Base-by-base conservation (phyloP, 768 basidiomycete genomes). In the Tylopilus balloui region DNA sequence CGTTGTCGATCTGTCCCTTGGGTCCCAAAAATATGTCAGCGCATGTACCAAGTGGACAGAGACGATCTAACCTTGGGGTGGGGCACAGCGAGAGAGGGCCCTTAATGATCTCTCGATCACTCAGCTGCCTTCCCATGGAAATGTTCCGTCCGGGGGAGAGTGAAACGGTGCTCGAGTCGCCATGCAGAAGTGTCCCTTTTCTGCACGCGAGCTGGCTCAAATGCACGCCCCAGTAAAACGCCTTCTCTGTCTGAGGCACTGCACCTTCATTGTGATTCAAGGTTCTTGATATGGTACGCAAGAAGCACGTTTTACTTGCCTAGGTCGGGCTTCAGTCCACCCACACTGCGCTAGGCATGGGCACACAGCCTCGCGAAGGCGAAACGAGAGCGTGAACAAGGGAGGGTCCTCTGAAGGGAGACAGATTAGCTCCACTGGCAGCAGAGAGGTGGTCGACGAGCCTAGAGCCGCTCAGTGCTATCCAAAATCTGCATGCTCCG, bases 1-100 rank as follows among this genome's bases (percentile, higher is more conserved):
- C 88, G 10, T 85, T 1, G 86, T 86, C 12, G 84, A 83, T 70
- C 92, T 89, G 6, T 87, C 86, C 83, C 80, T n/a, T 90, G 86
- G 81, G 86, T 45, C 3, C 48, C 44, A 38, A 32, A 43, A 51
- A 38, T 43, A 55, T 45, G 56, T 54, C 51, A 45, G 52, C 19
- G 32, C 31, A 47, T 23, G 39, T n/a, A n/a, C n/a, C n/a, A 2
- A 36, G 25, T 42, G 28, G 35, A 36, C 20, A 25, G 41, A 50
- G 48, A 50, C 10, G 42, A 51, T 59, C 53, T 29, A 40, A 84
- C 86, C 74, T 92, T 92, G 1, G 19, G 4, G 35, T 19, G 35
- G 8, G 86, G 78, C 2, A 87, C 90, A 39, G 92, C 73, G 25
- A 92, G 34, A 64, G 38, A 4, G 76, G 69, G 28, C 89, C 93